Conservation (phyloP, 2,329 filamentous ascomycete species). For the Penicillium brasilianum region DNA sequence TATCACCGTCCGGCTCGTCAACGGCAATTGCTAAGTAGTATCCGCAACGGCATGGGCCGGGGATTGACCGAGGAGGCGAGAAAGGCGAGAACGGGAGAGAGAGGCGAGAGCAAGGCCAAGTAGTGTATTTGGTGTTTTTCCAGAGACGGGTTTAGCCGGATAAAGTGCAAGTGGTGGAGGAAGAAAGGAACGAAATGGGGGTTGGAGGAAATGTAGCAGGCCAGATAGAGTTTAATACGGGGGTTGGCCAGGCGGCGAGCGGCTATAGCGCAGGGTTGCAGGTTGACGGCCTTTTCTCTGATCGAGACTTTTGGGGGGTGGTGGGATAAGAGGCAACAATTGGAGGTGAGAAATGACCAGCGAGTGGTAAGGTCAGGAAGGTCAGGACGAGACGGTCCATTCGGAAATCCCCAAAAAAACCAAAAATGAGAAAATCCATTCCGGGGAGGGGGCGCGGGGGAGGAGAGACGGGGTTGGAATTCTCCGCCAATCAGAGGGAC, state of each 20-base stretch:
- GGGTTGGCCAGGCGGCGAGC: not conserved
- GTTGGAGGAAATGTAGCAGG: not conserved
- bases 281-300: too few relatives aligned
- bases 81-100: too few relatives aligned
- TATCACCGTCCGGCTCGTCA: not conserved
- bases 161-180: not conserved
- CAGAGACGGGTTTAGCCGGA: constrained; percentile 4
- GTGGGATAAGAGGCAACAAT: too few relatives aligned
- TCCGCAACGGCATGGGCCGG: constrained; percentile 15
- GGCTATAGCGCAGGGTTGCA: not conserved
- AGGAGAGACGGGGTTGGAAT: constrained; percentile 30
- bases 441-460: constrained; percentile 28
- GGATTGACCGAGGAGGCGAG: constrained; percentile 9
- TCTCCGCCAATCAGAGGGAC: constrained; percentile 42
- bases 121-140: not conserved
- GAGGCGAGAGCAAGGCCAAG: too few relatives aligned
- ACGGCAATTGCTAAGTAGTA: constrained; percentile 2
- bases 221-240: constrained; percentile 20
- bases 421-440: constrained; percentile 5
- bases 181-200: not conserved
- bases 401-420: not conserved
- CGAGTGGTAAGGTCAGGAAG: not conserved
- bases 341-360: too few relatives aligned
- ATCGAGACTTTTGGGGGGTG: too few relatives aligned
- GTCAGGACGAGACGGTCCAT: not conserved